Base-by-base conservation (phyloP, 306 rosid species). In the Chamaecrista fasciculata region DNA sequence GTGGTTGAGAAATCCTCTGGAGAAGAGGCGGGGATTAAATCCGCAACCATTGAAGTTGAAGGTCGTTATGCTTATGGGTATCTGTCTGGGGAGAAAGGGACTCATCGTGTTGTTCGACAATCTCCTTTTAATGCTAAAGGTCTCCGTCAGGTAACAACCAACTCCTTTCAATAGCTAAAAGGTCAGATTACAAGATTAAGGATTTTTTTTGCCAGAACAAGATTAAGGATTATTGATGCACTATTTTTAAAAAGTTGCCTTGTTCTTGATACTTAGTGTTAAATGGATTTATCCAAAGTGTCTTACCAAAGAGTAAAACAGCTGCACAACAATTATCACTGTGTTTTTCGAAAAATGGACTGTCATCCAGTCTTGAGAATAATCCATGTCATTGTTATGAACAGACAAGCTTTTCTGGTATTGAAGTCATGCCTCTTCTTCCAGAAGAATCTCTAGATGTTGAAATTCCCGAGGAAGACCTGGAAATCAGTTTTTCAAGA, bases 1-100 rank as follows among this genome's bases (percentile, higher is more conserved):
- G 86, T 90, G 69, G 93, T 90, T 60, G 98, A 93, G 85, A 93
- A 80, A 79, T 90, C 98, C 62, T 79, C 72, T 0, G 97, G 98
- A 73, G 98, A 93, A 73, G 98, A 90, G 86, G 98, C 98, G 40
- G 98, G 98, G 58, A 93, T 93, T 58, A 93, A 93, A 79, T 93
- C 97, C 11, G 97, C 96, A 11, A 93, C 96, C 77, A 60, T 93
- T 23, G 97, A 93, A 82, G 83, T 93, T 65, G 98, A 93, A 83
- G 98, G 98, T 39, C 92, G 89, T 73, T 93, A 90, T 83, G 98
- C 96, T 40, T 93, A 90, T 69, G 98, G 98, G 19, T 93, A 93
- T 77, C 75, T 93, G 77, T 93, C 96, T 7, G 98, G 98, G 73
- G 98, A 93, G 78, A 93, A 93, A 79, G 98, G 98, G 74, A 93